Conservation (phyloP, 2,329 filamentous ascomycete species). For the Fusarium sp. region DNA sequence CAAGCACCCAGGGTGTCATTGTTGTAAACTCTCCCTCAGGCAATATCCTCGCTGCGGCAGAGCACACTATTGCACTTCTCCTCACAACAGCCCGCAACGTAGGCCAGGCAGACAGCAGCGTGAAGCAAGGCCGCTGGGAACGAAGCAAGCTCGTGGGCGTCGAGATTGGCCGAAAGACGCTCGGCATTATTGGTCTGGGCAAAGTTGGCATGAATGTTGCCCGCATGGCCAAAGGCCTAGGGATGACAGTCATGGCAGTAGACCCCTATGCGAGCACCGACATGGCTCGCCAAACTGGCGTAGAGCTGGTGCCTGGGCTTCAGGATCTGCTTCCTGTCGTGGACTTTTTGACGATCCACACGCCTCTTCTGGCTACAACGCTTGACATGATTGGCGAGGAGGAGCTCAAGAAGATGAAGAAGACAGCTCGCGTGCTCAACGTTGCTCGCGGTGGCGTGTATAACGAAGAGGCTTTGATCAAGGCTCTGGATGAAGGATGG, state of each 20-base stretch:
- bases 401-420: constrained; percentile 78
- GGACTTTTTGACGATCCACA: constrained; percentile 85
- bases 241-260: constrained; percentile 79
- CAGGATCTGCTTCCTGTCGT: constrained; percentile 70
- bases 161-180: constrained; percentile 80
- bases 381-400: constrained; percentile 75
- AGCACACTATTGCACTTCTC: constrained; percentile 80
- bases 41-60: constrained; percentile 83
- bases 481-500: constrained; percentile 74
- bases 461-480: constrained; percentile 77
- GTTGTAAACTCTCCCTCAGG: constrained; percentile 84
- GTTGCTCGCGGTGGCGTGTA: constrained; percentile 84
- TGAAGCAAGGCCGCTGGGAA: constrained; percentile 81
- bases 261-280: constrained; percentile 82
- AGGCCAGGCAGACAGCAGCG: constrained; percentile 73
- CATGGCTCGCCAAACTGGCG: constrained; percentile 75
- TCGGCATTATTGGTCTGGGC: constrained; percentile 82
- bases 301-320: constrained; percentile 69
- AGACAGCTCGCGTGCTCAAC: constrained; percentile 78
- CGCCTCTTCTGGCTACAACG: constrained; percentile 80
- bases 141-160: constrained; percentile 78
- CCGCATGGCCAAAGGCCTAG: constrained; percentile 79
- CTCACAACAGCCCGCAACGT: constrained; percentile 80
- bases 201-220: constrained; percentile 86
- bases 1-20: constrained; percentile 78